These are phyloP conservation scores for Leishmania guyanensis DNA, from an alignment of 208 protist species.

Conservation along the genomic window DNA sequence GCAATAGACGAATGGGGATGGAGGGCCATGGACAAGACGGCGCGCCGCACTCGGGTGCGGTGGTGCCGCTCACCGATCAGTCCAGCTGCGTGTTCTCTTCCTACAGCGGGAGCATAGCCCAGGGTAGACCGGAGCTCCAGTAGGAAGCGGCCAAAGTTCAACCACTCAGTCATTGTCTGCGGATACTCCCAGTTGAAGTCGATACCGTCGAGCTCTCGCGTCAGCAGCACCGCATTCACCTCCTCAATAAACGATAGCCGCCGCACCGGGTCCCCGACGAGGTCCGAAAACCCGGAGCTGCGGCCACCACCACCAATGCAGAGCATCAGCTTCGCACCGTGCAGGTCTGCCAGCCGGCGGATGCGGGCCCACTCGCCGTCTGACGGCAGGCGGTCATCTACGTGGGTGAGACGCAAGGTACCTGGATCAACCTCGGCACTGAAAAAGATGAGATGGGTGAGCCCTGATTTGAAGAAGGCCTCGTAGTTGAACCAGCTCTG, in stretches of 20 bases:
- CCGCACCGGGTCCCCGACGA: slow-evolving; percentile 26
- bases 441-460: slow-evolving; percentile 84
- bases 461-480: slow-evolving; percentile 41
- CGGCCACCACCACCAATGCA: slow-evolving; percentile 68
- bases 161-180: slow-evolving; percentile 45
- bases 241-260: slow-evolving; percentile 40
- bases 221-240: slow-evolving; percentile 35
- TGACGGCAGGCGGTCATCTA: slow-evolving; percentile 51
- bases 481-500: slow-evolving; percentile 50
- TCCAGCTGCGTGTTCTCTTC: background rate
- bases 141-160: slow-evolving; percentile 33
- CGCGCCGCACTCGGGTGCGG: slow-evolving; percentile 8
- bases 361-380: slow-evolving; percentile 35
- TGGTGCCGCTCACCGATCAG: background rate
- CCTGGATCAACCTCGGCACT: slow-evolving; percentile 54
- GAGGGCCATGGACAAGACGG: slow-evolving; percentile 42
- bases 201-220: slow-evolving; percentile 58
- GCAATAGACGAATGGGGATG: slow-evolving; percentile 40
- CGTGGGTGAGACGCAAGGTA: slow-evolving; percentile 28
- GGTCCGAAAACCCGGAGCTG: slow-evolving; percentile 47
- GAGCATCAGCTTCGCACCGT: slow-evolving; percentile 58
- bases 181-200: slow-evolving; percentile 88
- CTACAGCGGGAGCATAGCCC: background rate
- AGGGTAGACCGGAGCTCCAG: slow-evolving; percentile 37
- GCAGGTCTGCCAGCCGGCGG: slow-evolving; percentile 36